Conservation (phyloP, 2,329 filamentous ascomycete species). For the Achaetomium macrosporum region DNA sequence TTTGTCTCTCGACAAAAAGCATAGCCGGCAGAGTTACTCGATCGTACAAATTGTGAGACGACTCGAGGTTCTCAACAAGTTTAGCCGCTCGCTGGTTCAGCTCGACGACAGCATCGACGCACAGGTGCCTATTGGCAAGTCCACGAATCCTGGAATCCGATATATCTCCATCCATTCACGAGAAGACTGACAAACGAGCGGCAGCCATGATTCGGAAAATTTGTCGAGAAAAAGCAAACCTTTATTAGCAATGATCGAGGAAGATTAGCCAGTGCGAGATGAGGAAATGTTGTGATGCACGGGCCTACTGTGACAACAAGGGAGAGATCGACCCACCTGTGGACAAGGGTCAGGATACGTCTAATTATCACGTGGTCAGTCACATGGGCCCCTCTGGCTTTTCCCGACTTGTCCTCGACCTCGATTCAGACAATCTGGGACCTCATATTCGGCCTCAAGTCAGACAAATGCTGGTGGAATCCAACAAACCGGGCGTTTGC, state of each 20-base stretch:
- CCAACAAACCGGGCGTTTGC: too few relatives aligned
- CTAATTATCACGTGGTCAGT: too few relatives aligned
- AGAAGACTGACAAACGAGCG: background rate
- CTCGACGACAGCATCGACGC: background rate
- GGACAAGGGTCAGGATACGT: too few relatives aligned
- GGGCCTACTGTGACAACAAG: background rate
- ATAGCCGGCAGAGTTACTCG: background rate
- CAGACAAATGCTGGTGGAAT: too few relatives aligned
- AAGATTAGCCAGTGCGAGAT: background rate
- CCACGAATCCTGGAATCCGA: background rate
- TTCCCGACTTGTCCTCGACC: too few relatives aligned
- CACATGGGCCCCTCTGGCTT: too few relatives aligned
- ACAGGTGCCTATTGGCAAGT: background rate
- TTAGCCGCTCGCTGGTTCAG: background rate
- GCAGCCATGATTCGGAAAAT: background rate
- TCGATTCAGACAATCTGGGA: too few relatives aligned
- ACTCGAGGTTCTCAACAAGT: background rate
- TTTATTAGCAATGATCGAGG: too few relatives aligned
- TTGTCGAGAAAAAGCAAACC: conserved; percentile 9
- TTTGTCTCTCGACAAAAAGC: background rate
- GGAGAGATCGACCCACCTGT: too few relatives aligned
- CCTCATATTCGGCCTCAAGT: too few relatives aligned
- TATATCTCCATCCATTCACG: background rate
- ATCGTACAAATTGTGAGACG: background rate
- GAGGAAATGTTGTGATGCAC: background rate